Percentiles rank a stretch among this genome's conserved stretches.
These are phyloP conservation scores for Cucurbita argyrosperma DNA, from an alignment of 306 rosid species.

Conservation along the genomic window DNA sequence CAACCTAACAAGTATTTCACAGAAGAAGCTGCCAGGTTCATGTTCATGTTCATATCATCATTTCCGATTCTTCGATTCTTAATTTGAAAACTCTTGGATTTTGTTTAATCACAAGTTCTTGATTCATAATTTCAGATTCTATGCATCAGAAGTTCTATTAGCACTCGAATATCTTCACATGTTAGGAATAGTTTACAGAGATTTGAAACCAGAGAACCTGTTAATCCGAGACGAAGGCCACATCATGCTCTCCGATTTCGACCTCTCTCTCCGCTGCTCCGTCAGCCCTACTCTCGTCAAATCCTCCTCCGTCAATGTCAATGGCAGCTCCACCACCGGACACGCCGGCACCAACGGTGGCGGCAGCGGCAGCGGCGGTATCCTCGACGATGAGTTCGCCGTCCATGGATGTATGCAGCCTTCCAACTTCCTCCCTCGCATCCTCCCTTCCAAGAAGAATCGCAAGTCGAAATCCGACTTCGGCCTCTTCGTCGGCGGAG, in stretches of 20 bases:
- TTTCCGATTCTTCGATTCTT: background rate
- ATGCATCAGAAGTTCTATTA: conserved; percentile 42
- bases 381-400: conserved; percentile 4
- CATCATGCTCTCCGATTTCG: conserved; percentile 30
- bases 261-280: conserved; percentile 22
- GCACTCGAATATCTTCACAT: conserved; percentile 48
- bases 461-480: conserved; percentile 21
- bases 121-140: conserved; percentile 14
- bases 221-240: conserved; percentile 45
- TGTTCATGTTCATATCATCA: background rate
- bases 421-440: conserved; percentile 25
- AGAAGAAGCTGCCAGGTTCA: conserved; percentile 8
- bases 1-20: conserved; percentile 10
- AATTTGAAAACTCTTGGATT: no score
- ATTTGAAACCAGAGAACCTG: conserved; percentile 25
- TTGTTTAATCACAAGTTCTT: no score
- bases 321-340: background rate
- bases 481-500: conserved; percentile 11
- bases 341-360: background rate
- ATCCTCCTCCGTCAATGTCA: conserved; percentile 3
- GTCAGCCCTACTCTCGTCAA: conserved; percentile 8
- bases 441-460: conserved; percentile 22
- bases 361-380: background rate
- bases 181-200: conserved; percentile 25
- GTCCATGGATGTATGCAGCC: conserved; percentile 36